These are phyloP conservation scores for Septoria linicola DNA, from an alignment of 2,329 filamentous ascomycete genomes.

Conservation along the genomic window DNA sequence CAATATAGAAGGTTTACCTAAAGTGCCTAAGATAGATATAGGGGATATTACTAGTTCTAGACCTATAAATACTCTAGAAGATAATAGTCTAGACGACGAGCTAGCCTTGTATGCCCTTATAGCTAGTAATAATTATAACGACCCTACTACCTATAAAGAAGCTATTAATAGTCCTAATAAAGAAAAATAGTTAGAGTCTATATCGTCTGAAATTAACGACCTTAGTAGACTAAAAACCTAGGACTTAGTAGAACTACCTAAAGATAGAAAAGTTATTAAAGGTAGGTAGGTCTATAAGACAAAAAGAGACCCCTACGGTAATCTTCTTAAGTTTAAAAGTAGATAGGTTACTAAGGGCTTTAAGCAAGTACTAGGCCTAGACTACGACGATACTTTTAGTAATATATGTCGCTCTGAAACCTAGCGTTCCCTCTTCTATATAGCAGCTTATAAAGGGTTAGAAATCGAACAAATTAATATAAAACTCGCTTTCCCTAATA, in stretches of 20 bases:
- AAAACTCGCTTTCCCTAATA: slow-evolving; percentile 8
- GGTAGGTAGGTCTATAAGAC: slow-evolving; percentile 8
- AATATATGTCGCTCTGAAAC: slow-evolving; percentile 1
- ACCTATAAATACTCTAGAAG: not conserved
- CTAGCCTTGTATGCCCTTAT: slow-evolving; percentile 1
- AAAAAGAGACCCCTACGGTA: not conserved
- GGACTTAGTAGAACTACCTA: slow-evolving; percentile 5
- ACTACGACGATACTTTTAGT: slow-evolving; percentile 14
- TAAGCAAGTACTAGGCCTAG: slow-evolving; percentile 6
- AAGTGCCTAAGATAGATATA: too few relatives aligned
- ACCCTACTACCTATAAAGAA: slow-evolving; percentile 13
- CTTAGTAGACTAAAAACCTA: not conserved
- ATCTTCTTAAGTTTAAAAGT: slow-evolving; percentile 7
- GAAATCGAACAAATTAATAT: not conserved
- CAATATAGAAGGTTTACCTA: too few relatives aligned
- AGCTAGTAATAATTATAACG: not conserved
- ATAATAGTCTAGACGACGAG: slow-evolving; percentile 8
- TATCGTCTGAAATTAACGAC: slow-evolving; percentile 8
- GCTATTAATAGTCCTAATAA: slow-evolving; percentile 1
- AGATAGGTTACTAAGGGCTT: slow-evolving; percentile 7
- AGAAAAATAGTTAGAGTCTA: slow-evolving; percentile 1
- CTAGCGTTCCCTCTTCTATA: not conserved
- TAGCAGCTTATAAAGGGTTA: too few relatives aligned
- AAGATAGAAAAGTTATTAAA: slow-evolving; percentile 6
- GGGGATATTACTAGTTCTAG: too few relatives aligned